A percentile compares a stretch with the other conserved stretches of the same genome.
Evolutionary conservation across 2,329 filamentous ascomycete species (phyloP).

Genomic region (Onygenales sp.): DNA sequence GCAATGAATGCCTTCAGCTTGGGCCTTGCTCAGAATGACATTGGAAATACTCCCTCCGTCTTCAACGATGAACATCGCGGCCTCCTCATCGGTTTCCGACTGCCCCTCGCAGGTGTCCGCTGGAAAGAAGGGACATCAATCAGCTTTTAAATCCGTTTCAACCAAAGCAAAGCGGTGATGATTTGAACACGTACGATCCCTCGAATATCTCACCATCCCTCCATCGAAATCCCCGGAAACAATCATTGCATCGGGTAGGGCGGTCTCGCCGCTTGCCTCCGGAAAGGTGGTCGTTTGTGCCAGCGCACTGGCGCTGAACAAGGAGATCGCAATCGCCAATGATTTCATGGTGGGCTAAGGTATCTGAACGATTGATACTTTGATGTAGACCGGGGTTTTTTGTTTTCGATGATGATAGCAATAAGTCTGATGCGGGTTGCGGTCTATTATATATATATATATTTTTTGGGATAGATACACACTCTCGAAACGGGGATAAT

Average conservation of each 20-base stretch:
- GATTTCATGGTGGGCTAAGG: too few species aligned
- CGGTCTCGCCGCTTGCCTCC: neutral
- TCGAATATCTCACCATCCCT: neutral
- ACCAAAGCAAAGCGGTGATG: neutral
- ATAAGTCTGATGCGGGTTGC: too few species aligned
- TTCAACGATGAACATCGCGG: constrained; percentile 22
- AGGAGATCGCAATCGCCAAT: too few species aligned
- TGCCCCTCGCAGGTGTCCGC: constrained; percentile 28
- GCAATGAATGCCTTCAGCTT: constrained; percentile 29
- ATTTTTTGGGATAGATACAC: too few species aligned
- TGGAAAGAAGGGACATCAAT: neutral
- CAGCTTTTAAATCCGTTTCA: neutral
- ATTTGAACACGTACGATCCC: neutral
- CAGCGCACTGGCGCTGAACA: too few species aligned
- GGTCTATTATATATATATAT: too few species aligned
- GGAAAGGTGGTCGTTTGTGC: neutral
- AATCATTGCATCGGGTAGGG: neutral
- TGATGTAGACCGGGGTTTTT: too few species aligned
- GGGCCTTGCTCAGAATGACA: constrained; percentile 27
- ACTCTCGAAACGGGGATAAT: too few species aligned
- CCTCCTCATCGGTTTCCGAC: constrained; percentile 31
- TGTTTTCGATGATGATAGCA: too few species aligned
- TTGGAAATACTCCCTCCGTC: constrained; percentile 21
- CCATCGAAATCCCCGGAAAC: neutral
- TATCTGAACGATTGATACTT: too few species aligned